Evolutionary conservation across 495 filamentous ascomycete species (phyloP).

Genomic region (Ramalina peruviana): DNA sequence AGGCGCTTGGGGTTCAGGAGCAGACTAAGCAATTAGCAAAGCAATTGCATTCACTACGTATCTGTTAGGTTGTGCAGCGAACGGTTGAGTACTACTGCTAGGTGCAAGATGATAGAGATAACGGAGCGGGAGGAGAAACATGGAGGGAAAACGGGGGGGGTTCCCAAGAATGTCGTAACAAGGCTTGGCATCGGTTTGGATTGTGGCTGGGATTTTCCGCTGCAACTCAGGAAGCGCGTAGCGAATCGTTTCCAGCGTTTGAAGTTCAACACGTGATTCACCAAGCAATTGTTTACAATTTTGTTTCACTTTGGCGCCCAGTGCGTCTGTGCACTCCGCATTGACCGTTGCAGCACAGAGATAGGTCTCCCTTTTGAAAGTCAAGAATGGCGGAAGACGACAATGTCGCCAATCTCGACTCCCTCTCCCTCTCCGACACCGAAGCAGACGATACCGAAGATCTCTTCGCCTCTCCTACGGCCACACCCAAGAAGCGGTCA

Average conservation of each 20-base stretch:
- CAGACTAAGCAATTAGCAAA: no score
- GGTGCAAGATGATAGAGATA: no score
- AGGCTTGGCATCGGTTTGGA: neutral
- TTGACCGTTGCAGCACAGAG: neutral
- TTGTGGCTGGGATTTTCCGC: conserved; percentile 1
- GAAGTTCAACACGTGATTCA: neutral
- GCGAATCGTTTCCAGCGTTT: neutral
- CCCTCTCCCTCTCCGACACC: conserved; percentile 43
- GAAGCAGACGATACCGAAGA: conserved; percentile 54
- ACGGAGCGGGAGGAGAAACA: neutral
- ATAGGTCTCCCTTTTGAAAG: no score
- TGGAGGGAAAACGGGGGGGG: neutral
- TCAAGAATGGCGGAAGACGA: conserved; percentile 9
- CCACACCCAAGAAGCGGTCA: conserved; percentile 20
- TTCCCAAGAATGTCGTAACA: neutral
- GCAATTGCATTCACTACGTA: no score
- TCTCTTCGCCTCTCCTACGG: conserved; percentile 59
- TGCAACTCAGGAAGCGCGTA: conserved; percentile 1
- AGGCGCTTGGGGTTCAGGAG: no score
- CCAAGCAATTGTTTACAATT: neutral
- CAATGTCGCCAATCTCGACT: conserved; percentile 30
- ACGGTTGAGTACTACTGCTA: no score
- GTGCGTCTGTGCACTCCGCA: neutral
- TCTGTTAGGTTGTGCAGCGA: no score
- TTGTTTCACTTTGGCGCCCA: neutral